Base-by-base conservation (phyloP, 2,329 filamentous ascomycete species). In the Sporothrix brunneoviolacea region DNA sequence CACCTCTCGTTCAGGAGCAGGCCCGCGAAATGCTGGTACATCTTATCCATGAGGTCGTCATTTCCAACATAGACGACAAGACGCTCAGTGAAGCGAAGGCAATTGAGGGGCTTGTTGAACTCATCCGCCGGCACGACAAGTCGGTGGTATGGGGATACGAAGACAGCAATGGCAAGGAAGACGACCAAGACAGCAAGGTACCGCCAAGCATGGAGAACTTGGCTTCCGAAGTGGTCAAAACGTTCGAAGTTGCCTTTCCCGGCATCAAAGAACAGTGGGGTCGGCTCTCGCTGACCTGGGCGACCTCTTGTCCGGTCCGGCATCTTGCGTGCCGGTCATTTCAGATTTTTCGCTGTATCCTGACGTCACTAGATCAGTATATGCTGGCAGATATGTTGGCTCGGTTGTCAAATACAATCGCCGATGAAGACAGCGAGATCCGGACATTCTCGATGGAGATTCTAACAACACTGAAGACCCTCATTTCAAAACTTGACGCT, bases 391-490 rank as follows among this genome's bases (percentile, higher is more conserved):
- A 98, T 61, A 98, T 98, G 90, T 80, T 98, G 19, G 91, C 88
- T 12, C 80, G 94, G 41, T 74, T 98, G 28, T 97, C 91, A 2
- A 98, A 97, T 65, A 98, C 93, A 0, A 93, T 98, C 60, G 91
- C 94, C 0, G 91, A 97, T 57, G 90, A 96, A 59, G 89, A 95
- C 61, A 80, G 83, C 0, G 91, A 97, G 68, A 95, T 96, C 48
- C 89, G 96, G 61, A 91, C 90, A 0, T 98, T 98, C 62, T 94
- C 93, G 0, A 91, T 97, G 84, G 94, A 98, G 64, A 97, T 98
- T 51, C 69, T 98, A 48, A 96, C 91, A 0, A 98, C 94, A 0
- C 68, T 98, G 46, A 91, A 94, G 62, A 90, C 90, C 0, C 85
- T 98, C 39, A 95, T 98, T 51, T 79, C 83, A 57, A 93, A 91